Base-by-base conservation (phyloP, 2,329 filamentous ascomycete genomes). In the Cyanodermella asteris region DNA sequence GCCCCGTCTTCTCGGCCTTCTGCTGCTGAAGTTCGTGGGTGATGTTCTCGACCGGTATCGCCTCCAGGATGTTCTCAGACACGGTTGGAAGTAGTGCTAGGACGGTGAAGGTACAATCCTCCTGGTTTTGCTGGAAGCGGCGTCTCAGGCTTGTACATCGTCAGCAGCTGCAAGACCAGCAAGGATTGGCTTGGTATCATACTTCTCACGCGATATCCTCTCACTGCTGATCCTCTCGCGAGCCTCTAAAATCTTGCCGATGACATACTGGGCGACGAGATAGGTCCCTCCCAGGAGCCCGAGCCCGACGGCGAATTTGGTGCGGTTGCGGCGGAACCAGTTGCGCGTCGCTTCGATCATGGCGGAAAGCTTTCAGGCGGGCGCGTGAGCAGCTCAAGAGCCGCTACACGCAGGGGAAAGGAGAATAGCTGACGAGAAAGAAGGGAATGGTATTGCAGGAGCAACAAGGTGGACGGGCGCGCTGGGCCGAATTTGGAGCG, bases 91-190 rank as follows among this genome's bases (percentile, higher is more conserved):
- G 63, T 28, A 97, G 68, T 16, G 84, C 87, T n/a, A 94, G 70
- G 22, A 94, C 81, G 18, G 87, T 97, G 46, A 90, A 93, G 23
- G 84, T 93, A 53, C 87, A 97, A 51, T 97, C 87, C 46, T 91
- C 84, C 47, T 97, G 87, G 49, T 97, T 97, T 51, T 97, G 87
- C 49, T 94, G 80, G 53, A 97, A 97, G 43, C 87, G 76, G 30
- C 87, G 75, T 25, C 82, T 81, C 32, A 97, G 65, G 50, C 84
- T 94, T 40, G 15, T n/a, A 6, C 11, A 16, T 7, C 8, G 24
- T 30, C 26, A 32, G 20, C 24, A 11, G 20, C 13, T 4, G 21
- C 6, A 9, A 8, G 7, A 4, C 13, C 13, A 8, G 6, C n/a
- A 8, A n/a, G n/a, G 14, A 18, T 13, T 14, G 4, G 5, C n/a